Base-by-base conservation (phyloP, 495 filamentous ascomycete species). In the Pyronema omphalodes region DNA sequence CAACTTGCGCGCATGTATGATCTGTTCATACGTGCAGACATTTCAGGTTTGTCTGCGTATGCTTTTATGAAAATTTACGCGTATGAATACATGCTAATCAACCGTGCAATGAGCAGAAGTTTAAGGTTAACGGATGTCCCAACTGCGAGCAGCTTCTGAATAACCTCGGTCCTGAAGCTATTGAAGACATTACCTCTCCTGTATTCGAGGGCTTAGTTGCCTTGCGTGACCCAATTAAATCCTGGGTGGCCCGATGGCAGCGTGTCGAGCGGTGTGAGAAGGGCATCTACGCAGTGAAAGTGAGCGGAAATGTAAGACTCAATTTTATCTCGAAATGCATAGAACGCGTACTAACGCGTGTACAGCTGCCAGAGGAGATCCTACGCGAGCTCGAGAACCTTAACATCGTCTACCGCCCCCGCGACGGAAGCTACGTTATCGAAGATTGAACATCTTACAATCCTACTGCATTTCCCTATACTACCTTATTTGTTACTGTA, bases 161-260 rank as follows among this genome's bases (percentile, higher is more conserved):
- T 64, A 81, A 95, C 60, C 73, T 76, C 55, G 81, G 82, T 61
- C 83, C 81, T 60, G 91, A 98, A 56, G 75, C 76, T 14, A 83
- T 95, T 64, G 76, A 84, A 62, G 86, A 88, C 69, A 94, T 87
- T 76, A 98, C 91, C 29, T 94, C 87, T 0, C 82, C 86, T 61
- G 87, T 94, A 54, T 98, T 84, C 64, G 89, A 98, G 65, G 89
- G 89, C 8, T 67, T 95, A 52, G 83, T 94, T 56, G 74, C 82
- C 11, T 71, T 94, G 18, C 75, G 79, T n/a, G 78, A 93, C 56
- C 86, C 88, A 7, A 67, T 67, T 19, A 76, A 70, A 52, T 88
- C 82, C 61, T 98, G 91, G 91, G 84, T 95, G 40, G 86, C 89
- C 17, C 83, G 85, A 61, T 94, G 86, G 84, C 86, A 95, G 70